Percentiles rank a stretch among this genome's conserved stretches.
Conservation (phyloP, 2,329 filamentous ascomycete genomes). For the Didymella glomerata region DNA sequence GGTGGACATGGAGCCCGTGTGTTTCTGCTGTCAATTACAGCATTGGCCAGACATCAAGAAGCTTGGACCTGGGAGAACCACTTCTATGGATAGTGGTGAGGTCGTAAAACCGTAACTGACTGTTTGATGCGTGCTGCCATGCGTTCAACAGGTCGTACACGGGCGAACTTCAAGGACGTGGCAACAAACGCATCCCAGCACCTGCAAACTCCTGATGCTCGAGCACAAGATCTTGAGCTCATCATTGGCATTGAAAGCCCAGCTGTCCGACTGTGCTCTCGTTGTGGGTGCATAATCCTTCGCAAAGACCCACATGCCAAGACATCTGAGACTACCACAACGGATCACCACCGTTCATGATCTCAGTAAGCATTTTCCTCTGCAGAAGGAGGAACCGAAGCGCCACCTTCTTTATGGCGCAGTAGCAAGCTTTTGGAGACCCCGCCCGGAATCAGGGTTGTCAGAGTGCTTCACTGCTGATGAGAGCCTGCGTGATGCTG, state of each 20-base stretch:
- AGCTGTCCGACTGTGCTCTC: slow-evolving; percentile 6
- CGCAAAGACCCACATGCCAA: slow-evolving; percentile 17
- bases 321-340: slow-evolving; percentile 11
- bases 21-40: slow-evolving; percentile 47
- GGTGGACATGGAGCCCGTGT: slow-evolving; percentile 44
- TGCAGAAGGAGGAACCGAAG: slow-evolving; percentile 11
- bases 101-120: slow-evolving; percentile 17
- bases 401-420: slow-evolving; percentile 12
- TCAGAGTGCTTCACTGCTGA: slow-evolving; percentile 33
- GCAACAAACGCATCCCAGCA: background rate
- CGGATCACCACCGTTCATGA: slow-evolving; percentile 20
- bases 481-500: slow-evolving; percentile 34
- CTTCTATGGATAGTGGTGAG: slow-evolving; percentile 33
- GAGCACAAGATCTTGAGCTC: background rate
- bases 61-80: slow-evolving; percentile 33
- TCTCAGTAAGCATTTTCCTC: slow-evolving; percentile 17
- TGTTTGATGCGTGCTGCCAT: slow-evolving; percentile 3
- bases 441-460: slow-evolving; percentile 34
- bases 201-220: background rate
- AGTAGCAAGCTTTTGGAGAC: slow-evolving; percentile 28
- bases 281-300: slow-evolving; percentile 13
- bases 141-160: background rate
- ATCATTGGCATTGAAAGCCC: background rate
- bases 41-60: slow-evolving; percentile 35
- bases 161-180: background rate